Evolutionary conservation across 2,329 filamentous ascomycete species (phyloP).

Genomic region (Cryphonectria carpinicola): DNA sequence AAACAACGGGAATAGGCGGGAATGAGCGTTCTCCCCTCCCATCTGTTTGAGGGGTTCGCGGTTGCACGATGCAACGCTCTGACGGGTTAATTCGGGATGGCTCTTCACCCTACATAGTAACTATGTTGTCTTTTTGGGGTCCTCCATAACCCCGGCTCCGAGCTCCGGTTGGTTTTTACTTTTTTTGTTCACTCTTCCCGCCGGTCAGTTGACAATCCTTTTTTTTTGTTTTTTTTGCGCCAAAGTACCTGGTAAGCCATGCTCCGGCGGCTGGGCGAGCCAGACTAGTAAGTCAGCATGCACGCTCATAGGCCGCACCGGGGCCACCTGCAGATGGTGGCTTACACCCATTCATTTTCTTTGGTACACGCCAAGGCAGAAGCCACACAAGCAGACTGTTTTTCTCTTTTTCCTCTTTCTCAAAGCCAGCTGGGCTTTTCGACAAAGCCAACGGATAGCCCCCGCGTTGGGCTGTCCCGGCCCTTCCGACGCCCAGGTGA

Average conservation of each 20-base stretch:
- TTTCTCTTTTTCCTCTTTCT: neutral
- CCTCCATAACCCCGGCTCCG: neutral
- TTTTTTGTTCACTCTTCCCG: conserved; percentile 13
- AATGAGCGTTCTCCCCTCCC: neutral
- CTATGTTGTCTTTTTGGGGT: neutral
- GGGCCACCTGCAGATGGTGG: neutral
- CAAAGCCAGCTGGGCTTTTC: neutral
- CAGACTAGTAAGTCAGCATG: neutral
- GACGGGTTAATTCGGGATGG: neutral
- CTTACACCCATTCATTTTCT: neutral
- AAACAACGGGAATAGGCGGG: conserved; percentile 4
- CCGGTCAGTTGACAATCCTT: neutral
- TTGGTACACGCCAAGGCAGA: neutral
- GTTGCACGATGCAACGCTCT: neutral
- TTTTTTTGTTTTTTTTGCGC: neutral
- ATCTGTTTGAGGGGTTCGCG: neutral
- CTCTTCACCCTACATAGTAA: neutral
- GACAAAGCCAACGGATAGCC: neutral
- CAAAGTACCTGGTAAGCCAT: neutral
- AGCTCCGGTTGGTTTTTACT: conserved; percentile 8
- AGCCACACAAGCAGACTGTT: neutral
- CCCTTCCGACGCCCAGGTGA: neutral
- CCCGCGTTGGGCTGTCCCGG: neutral
- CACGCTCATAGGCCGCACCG: neutral
- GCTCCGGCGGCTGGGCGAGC: neutral